A percentile compares a stretch with the other conserved stretches of the same genome.
Conservation (phyloP, 1,139 yeast species). For the Saccharomyces hybrid region DNA sequence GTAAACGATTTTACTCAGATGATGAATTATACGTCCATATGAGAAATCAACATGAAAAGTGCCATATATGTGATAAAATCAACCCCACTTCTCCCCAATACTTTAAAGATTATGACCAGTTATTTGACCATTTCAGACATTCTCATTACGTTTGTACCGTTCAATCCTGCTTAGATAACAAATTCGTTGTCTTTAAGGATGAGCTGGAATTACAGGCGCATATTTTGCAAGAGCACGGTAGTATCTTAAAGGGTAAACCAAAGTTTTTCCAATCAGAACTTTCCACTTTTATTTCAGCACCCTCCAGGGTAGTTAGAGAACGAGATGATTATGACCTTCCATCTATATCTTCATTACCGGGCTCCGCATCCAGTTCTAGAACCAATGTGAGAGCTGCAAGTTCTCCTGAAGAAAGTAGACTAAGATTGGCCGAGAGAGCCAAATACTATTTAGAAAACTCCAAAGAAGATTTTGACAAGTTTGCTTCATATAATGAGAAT, state of each 20-base stretch:
- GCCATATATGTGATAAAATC: conserved; percentile 36
- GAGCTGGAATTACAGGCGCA: conserved; percentile 85
- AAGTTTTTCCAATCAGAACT: conserved; percentile 56
- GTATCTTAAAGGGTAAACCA: conserved; percentile 41
- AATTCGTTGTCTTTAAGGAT: conserved; percentile 85
- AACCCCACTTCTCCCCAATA: conserved; percentile 63
- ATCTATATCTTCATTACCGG: conserved; percentile 12
- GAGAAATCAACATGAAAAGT: conserved; percentile 65
- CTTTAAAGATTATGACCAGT: conserved; percentile 64
- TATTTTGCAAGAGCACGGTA: conserved; percentile 76
- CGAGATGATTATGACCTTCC: conserved; percentile 12
- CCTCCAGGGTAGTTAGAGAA: conserved; percentile 24
- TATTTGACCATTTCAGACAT: conserved; percentile 64
- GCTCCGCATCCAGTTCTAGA: conserved; percentile 1
- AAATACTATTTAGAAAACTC: conserved; percentile 63
- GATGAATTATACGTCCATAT: conserved; percentile 81
- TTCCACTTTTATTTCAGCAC: conserved; percentile 44
- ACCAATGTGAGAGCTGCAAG: conserved; percentile 9
- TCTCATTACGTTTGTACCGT: conserved; percentile 75
- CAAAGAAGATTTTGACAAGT: conserved; percentile 39
- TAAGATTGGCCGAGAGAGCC: conserved; percentile 78
- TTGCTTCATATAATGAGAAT: conserved; percentile 42
- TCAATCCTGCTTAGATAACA: conserved; percentile 77
- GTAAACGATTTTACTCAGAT: conserved; percentile 72
- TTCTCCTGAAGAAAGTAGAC: conserved; percentile 42